These are phyloP conservation scores for Daldinia decipiens DNA, from an alignment of 495 filamentous ascomycete species.

Conservation along the genomic window DNA sequence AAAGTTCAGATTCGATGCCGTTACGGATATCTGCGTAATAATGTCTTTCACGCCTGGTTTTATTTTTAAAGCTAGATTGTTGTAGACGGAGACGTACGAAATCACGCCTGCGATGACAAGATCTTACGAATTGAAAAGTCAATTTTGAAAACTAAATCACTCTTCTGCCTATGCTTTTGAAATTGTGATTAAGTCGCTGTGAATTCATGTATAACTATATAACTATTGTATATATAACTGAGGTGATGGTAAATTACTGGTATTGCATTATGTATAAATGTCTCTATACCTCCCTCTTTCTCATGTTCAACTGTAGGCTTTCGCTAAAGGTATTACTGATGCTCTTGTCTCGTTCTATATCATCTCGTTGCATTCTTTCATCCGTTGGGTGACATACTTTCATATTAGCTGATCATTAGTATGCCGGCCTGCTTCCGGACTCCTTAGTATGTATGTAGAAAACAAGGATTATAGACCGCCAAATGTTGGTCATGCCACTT, in stretches of 20 bases:
- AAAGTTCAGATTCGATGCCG: neutral
- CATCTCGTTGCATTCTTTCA: neutral
- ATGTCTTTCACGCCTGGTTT: slow-evolving; percentile 29
- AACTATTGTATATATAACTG: too few relatives aligned
- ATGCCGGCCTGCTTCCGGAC: neutral
- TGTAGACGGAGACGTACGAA: slow-evolving; percentile 16
- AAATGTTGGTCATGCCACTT: neutral
- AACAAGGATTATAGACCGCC: neutral
- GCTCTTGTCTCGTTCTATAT: neutral
- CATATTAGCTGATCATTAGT: neutral
- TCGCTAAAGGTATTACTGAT: neutral
- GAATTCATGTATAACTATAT: neutral
- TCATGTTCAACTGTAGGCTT: neutral
- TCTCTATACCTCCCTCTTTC: neutral
- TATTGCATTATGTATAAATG: neutral
- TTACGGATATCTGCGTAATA: slow-evolving; percentile 11
- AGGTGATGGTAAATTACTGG: neutral
- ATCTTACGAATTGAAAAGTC: slow-evolving; percentile 29
- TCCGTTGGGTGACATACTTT: neutral
- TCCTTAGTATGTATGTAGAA: too few relatives aligned
- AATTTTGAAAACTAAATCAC: neutral
- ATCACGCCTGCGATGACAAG: slow-evolving; percentile 36
- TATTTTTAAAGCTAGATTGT: neutral
- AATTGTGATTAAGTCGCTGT: neutral
- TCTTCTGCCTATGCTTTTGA: neutral